Evolutionary conservation across 352 stramenopile species (phyloP), one percentile per base, ranked within the genome.

Genomic region (Phytopythium ostracodes): DNA sequence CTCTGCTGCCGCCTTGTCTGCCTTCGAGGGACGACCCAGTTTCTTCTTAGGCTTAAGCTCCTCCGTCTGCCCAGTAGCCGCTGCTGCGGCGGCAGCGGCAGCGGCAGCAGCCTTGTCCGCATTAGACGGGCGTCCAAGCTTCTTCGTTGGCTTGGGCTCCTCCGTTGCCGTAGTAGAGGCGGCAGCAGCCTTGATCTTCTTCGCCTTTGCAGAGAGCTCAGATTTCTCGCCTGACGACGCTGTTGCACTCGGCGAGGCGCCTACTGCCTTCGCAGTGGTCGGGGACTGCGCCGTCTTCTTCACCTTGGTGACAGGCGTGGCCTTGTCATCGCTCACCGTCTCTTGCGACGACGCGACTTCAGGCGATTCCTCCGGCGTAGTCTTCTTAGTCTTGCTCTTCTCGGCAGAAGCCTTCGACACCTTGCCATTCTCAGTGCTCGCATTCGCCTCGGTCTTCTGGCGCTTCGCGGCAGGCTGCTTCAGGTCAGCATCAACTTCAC

Each of bases 381-480:
- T 33, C 44, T 65, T 75, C 53, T 67, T 66, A 31, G 60, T 42
- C 22, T 66, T 68, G n/a, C 10, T n/a, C 58, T 74, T 75, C 44
- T 70, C 50, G 1, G 29, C 42, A 49, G 42, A 1, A 20, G 18
- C n/a, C 42, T 49, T 60, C n/a, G 27, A 15, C 60, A 44, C 40
- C 22, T 27, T 50, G n/a, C 27, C 31, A 10, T 42, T 43, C 18
- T 25, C 53, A 20, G 43, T 55, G 12, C 25, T 54, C 15, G 50
- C 38, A 20, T 66, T 57, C 7, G 51, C 51, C 35, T 56, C 49
- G 25, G 66, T 77, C 60, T 81, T 84, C 17, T 70, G 63, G 33
- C 75, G 75, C 66, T 85, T 85, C 18, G 65, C 47, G 0, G 62
- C 65, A 33, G 75, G 67, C 25, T 71, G 67, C 52, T 70, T 55